Evolutionary conservation across 495 filamentous ascomycete genomes (phyloP).

Genomic region (Aspergillus cavernicola): DNA sequence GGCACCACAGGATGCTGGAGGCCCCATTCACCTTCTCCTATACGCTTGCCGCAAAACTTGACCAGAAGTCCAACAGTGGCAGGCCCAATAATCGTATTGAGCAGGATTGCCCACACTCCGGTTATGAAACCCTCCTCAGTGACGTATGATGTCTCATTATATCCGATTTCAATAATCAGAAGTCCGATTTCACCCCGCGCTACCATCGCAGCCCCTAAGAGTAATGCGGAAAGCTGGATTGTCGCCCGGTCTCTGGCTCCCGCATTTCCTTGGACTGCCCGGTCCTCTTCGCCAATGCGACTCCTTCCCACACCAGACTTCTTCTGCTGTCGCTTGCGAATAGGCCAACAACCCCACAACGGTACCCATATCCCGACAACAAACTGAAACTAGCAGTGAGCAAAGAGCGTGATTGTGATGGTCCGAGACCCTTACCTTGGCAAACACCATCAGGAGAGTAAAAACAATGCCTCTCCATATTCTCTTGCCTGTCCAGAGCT

Average conservation of each 20-base stretch:
- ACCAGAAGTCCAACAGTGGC: constrained; percentile 60
- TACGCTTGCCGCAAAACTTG: constrained; percentile 17
- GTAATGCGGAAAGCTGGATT: constrained; percentile 46
- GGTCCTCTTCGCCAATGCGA: background rate
- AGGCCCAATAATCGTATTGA: constrained; percentile 73
- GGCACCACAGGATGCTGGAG: constrained; percentile 11
- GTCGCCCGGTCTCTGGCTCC: background rate
- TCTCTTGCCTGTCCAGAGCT: constrained; percentile 57
- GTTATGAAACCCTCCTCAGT: constrained; percentile 53
- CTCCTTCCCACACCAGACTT: background rate
- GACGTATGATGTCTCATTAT: constrained; percentile 35
- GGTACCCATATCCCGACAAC: constrained; percentile 32
- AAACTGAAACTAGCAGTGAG: constrained; percentile 14
- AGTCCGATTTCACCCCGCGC: constrained; percentile 77
- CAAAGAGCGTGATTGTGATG: background rate
- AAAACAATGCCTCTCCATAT: constrained; percentile 71
- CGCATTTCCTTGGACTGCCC: background rate
- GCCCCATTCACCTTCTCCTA: constrained; percentile 29
- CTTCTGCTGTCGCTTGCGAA: background rate
- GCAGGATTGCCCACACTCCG: constrained; percentile 67
- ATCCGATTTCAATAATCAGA: constrained; percentile 64
- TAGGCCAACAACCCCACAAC: constrained; percentile 2
- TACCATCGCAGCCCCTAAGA: constrained; percentile 62
- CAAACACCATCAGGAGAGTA: constrained; percentile 60
- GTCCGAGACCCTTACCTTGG: constrained; percentile 42